phyloP scores from a whole-genome alignment of 169 alveolate species.

The Plasmodium blacklocki region DNA sequence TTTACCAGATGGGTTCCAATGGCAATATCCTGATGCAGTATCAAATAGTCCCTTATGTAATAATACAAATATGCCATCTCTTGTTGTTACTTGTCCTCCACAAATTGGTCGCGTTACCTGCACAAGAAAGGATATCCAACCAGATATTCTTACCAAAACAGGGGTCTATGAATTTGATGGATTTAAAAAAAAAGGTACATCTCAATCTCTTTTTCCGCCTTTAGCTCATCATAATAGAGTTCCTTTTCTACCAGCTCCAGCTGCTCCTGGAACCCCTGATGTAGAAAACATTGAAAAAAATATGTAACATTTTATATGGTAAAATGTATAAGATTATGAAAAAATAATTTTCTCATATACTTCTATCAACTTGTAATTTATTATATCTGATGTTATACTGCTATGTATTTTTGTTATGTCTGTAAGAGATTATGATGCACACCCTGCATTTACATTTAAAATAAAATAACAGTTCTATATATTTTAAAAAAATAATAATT shows the following conservation, averaged over 20 bases:
- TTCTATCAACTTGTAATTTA: too few species aligned
- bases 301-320: not conserved
- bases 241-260: conserved; percentile 79
- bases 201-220: conserved; percentile 85
- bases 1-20: conserved; percentile 81
- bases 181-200: conserved; percentile 76
- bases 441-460: too few species aligned
- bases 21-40: conserved; percentile 80
- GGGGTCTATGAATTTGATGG: conserved; percentile 85
- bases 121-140: conserved; percentile 78
- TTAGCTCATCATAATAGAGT: conserved; percentile 81
- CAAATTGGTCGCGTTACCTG: conserved; percentile 84
- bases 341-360: too few species aligned
- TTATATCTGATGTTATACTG: too few species aligned
- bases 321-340: too few species aligned
- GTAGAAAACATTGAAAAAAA: conserved; percentile 66
- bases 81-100: conserved; percentile 86
- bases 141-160: conserved; percentile 82
- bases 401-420: too few species aligned
- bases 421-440: too few species aligned
- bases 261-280: conserved; percentile 82
- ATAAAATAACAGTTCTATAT: too few species aligned
- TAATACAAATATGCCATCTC: conserved; percentile 78
- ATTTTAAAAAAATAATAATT: too few species aligned
- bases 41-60: conserved; percentile 30